Base-by-base conservation (phyloP, 495 filamentous ascomycete genomes). In the Massariosphaeria phaeospora region DNA sequence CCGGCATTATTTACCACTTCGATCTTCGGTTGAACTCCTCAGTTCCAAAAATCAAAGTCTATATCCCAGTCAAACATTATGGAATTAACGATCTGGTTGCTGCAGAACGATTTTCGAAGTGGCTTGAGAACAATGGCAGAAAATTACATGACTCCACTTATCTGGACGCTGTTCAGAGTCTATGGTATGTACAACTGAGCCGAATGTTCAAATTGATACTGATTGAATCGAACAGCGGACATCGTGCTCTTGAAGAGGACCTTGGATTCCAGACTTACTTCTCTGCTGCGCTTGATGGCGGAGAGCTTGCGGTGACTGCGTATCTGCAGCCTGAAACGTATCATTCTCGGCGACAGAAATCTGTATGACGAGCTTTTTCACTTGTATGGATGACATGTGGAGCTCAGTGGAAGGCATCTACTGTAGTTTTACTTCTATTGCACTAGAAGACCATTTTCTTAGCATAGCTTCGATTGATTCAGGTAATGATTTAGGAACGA, bases 1-100 rank as follows among this genome's bases (percentile, higher is more conserved):
- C 61, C 0, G 71, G 71, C 18, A 69, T 70, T 17, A 52, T 72
- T 9, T 73, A 71, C 59, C 59, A 71, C 51, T 60, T 67, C 35
- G 69, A 71, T 13, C 60, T 72, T 36, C 59, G 47, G 30, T 47
- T 67, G 13, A 54, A 48, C 10, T 47, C 31, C 23, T 15, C 39
- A 20, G n/a, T 56, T 4, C 69, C 69, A 7, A 63, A 61, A 17
- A 49, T 63, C 8, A 73, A 73, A 38, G 41, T 69, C 13, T 74
- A 73, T 54, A 39, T 73, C 13, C 65, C 66, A 0, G 67, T 62
- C 1, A 65, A 65, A 12, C 66, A 70, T 52, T 71, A 71, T 41
- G 55, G 61, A 12, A 44, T 49, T 2, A 64, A 35, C 48, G 68
- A 71, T 34, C 17, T 12, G 8, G 13, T n/a, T 4, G 48, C 47